Evolutionary conservation across 495 filamentous ascomycete genomes (phyloP).

Genomic region (Mycothermus thermophilus): DNA sequence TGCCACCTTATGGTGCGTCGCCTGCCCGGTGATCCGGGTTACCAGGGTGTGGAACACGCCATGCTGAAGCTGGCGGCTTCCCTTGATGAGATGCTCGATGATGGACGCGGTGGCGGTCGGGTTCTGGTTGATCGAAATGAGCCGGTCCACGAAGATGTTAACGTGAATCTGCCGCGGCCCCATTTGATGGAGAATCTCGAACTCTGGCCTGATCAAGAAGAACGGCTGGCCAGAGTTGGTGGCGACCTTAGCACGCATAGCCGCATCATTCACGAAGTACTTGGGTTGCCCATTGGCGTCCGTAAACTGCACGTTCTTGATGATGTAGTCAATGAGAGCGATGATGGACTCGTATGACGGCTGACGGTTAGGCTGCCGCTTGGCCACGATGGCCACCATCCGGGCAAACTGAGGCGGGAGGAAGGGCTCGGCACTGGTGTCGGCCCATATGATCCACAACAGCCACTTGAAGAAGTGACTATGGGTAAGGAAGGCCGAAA

Average conservation of each 20-base stretch:
- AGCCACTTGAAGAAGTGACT: constrained; percentile 40
- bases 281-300: constrained; percentile 3
- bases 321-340: constrained; percentile 38
- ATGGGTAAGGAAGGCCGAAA: constrained; percentile 38
- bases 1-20: constrained; percentile 15
- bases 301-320: constrained; percentile 28
- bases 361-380: constrained; percentile 36
- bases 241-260: constrained; percentile 14
- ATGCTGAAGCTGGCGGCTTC: constrained; percentile 21
- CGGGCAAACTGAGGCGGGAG: constrained; percentile 27
- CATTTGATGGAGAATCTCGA: constrained; percentile 29
- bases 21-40: constrained; percentile 21
- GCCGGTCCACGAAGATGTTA: constrained; percentile 37
- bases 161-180: constrained; percentile 18
- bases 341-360: constrained; percentile 40
- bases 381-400: constrained; percentile 31
- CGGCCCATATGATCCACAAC: constrained; percentile 49
- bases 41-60: constrained; percentile 21
- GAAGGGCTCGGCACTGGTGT: constrained; percentile 27
- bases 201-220: constrained; percentile 26
- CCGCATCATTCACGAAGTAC: no score
- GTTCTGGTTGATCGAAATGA: constrained; percentile 38
- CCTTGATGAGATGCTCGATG: constrained; percentile 27
- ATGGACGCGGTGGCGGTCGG: constrained; percentile 27
- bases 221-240: constrained; percentile 15